phyloP scores from a whole-genome alignment of 2,329 filamentous ascomycete species.

The Ophiocordyceps sinensis region DNA sequence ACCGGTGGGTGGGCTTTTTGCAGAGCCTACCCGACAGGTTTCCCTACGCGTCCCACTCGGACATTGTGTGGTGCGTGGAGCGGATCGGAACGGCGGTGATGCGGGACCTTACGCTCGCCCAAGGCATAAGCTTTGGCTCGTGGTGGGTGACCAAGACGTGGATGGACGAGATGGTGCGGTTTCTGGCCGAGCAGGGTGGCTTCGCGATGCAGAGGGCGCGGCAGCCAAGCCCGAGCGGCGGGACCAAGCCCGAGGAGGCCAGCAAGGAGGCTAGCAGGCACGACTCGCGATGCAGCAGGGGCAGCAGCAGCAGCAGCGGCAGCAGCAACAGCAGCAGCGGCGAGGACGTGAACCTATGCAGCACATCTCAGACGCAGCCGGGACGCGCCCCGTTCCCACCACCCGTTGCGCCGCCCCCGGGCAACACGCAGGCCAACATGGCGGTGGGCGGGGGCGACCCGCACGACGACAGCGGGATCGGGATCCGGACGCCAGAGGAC shows the following conservation, averaged over 20 bases:
- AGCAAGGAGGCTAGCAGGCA: conserved; percentile 21
- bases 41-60: conserved; percentile 55
- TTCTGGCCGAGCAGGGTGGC: conserved; percentile 78
- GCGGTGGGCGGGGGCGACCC: conserved; percentile 25
- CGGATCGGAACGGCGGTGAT: conserved; percentile 63
- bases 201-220: conserved; percentile 53
- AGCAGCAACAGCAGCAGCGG: conserved; percentile 22
- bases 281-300: conserved; percentile 26
- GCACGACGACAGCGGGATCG: conserved; percentile 63
- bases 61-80: conserved; percentile 64
- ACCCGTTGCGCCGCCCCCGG: conserved; percentile 14
- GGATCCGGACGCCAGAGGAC: conserved; percentile 52
- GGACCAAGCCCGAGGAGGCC: conserved; percentile 18
- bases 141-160: conserved; percentile 96
- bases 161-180: conserved; percentile 86
- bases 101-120: conserved; percentile 65
- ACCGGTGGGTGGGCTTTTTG: conserved; percentile 65
- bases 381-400: conserved; percentile 36
- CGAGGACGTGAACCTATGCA: conserved; percentile 30
- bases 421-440: conserved; percentile 23
- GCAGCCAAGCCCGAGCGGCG: conserved; percentile 12
- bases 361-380: conserved; percentile 31
- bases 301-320: conserved; percentile 25
- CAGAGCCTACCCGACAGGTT: conserved; percentile 55
- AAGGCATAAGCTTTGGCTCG: conserved; percentile 69